Percentiles rank a stretch among this genome's conserved stretches.
Evolutionary conservation across 176 grass and related monocot genomes (phyloP).

Genomic region (Carex pumila): DNA sequence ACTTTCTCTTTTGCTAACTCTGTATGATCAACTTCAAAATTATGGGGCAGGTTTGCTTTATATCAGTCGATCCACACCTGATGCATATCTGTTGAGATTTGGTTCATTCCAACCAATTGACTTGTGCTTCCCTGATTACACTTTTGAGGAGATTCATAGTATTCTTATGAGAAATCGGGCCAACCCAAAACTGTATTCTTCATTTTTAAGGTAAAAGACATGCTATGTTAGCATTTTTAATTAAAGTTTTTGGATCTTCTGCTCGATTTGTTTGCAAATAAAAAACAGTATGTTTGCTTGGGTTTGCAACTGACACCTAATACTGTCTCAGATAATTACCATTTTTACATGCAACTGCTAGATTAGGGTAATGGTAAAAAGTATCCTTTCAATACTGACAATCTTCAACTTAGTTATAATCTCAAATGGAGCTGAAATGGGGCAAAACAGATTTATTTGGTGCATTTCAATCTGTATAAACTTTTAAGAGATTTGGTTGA

Average conservation of each 20-base stretch:
- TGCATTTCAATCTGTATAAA: not conserved
- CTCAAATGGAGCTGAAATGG: not conserved
- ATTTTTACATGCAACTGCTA: not conserved
- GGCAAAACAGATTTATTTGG: not conserved
- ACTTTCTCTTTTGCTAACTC: slow-evolving; percentile 47
- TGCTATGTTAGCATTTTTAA: not conserved
- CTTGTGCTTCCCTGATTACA: slow-evolving; percentile 79
- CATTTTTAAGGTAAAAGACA: slow-evolving; percentile 58
- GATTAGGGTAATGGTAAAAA: not conserved
- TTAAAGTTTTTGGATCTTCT: not conserved
- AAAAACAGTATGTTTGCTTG: not conserved
- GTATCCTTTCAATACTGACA: not conserved
- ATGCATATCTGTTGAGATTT: slow-evolving; percentile 63
- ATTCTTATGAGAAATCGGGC: slow-evolving; percentile 67
- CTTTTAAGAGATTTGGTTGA: not conserved
- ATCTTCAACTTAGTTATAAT: not conserved
- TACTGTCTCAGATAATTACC: not conserved
- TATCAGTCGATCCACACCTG: slow-evolving; percentile 61
- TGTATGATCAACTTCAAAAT: slow-evolving; percentile 51
- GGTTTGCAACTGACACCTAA: not conserved
- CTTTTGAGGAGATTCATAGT: slow-evolving; percentile 45
- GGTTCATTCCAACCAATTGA: slow-evolving; percentile 59
- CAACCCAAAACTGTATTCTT: slow-evolving; percentile 59
- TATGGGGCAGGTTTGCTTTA: slow-evolving; percentile 64
- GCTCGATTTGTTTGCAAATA: not conserved